These are phyloP conservation scores for Farysia itapuensis DNA, from an alignment of 1,284 basidiomycete species.

Conservation along the genomic window DNA sequence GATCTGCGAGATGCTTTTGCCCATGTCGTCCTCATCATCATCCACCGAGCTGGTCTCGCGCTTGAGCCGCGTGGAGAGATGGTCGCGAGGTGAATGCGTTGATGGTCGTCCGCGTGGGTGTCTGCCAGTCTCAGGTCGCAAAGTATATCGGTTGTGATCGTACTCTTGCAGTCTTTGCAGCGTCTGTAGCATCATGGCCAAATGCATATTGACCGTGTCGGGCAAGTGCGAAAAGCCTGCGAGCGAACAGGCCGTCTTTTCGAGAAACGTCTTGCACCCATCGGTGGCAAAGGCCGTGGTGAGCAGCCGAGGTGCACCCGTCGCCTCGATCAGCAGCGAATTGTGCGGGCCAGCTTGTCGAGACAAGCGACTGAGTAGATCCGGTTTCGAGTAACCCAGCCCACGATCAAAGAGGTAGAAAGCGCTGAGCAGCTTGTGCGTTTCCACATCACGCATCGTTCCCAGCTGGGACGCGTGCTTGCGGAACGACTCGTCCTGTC, in stretches of 20 bases:
- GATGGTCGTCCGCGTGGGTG: not conserved
- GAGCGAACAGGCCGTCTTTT: slow-evolving; percentile 32
- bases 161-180: slow-evolving; percentile 20
- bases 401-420: slow-evolving; percentile 36
- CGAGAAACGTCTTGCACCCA: slow-evolving; percentile 34
- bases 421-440: slow-evolving; percentile 17
- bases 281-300: slow-evolving; percentile 31
- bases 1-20: slow-evolving; percentile 31
- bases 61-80: too few relatives aligned
- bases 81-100: not conserved
- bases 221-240: slow-evolving; percentile 23
- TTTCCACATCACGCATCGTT: slow-evolving; percentile 14
- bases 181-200: slow-evolving; percentile 26
- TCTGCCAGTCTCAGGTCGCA: not conserved
- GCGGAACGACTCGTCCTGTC: slow-evolving; percentile 8
- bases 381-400: slow-evolving; percentile 27
- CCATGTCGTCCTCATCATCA: slow-evolving; percentile 3
- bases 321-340: slow-evolving; percentile 26
- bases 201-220: slow-evolving; percentile 21
- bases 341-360: slow-evolving; percentile 2
- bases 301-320: slow-evolving; percentile 22
- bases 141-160: slow-evolving; percentile 32
- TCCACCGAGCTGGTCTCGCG: too few relatives aligned
- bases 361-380: slow-evolving; percentile 9
- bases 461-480: slow-evolving; percentile 6